A percentile compares a stretch with the other conserved stretches of the same genome.
These are phyloP conservation scores for Fusarium torulosum DNA, from an alignment of 2,329 filamentous ascomycete genomes.

Conservation along the genomic window DNA sequence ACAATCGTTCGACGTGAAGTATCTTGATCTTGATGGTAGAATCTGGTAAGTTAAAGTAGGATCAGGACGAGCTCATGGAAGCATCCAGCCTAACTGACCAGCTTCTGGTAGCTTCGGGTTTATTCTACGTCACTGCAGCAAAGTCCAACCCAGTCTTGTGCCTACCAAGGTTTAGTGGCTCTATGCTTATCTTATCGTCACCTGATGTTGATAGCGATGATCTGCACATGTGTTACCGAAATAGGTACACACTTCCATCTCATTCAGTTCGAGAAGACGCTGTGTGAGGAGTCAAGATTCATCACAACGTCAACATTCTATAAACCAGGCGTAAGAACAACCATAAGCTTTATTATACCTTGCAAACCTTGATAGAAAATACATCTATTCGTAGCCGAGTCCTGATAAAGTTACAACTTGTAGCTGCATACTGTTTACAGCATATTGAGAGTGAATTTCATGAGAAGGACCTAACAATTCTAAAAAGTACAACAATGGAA, in stretches of 20 bases:
- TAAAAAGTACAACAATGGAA: not conserved
- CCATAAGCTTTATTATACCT: not conserved
- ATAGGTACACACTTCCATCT: not conserved
- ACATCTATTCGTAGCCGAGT: not conserved
- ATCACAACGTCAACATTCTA: not conserved
- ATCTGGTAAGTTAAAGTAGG: slow-evolving; percentile 45
- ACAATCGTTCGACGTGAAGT: slow-evolving; percentile 38
- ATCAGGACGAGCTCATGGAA: slow-evolving; percentile 48
- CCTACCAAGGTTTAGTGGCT: slow-evolving; percentile 32
- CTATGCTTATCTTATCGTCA: slow-evolving; percentile 47
- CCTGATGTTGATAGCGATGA: not conserved
- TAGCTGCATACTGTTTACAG: not conserved
- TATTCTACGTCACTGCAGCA: slow-evolving; percentile 53
- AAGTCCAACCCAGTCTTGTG: slow-evolving; percentile 22
- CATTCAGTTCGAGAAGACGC: not conserved
- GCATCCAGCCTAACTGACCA: slow-evolving; percentile 46
- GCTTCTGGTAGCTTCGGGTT: slow-evolving; percentile 48
- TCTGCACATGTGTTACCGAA: not conserved
- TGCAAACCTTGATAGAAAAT: not conserved
- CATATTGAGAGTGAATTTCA: not conserved
- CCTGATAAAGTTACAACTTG: not conserved
- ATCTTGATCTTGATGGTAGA: slow-evolving; percentile 42
- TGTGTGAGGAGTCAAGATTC: not conserved
- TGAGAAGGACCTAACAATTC: not conserved
- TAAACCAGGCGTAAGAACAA: not conserved